A percentile compares a stretch with the other conserved stretches of the same genome.
Conservation (phyloP, 192 early-diverging fungal genomes). For the Coemansia sp. region DNA sequence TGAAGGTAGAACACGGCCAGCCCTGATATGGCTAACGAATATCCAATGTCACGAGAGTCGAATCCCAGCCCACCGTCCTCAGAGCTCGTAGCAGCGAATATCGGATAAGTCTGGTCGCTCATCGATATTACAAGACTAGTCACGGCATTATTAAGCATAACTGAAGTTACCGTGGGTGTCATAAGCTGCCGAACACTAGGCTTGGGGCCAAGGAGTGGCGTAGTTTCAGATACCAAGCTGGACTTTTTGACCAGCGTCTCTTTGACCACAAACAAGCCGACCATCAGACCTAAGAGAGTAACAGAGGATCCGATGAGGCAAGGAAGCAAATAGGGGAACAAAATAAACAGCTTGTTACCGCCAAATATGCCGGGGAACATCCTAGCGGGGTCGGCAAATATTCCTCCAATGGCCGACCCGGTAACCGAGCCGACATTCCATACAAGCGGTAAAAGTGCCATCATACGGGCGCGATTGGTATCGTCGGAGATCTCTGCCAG, state of each 20-base stretch:
- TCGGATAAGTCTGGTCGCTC: conserved; percentile 37
- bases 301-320: conserved; percentile 68
- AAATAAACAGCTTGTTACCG: conserved; percentile 56
- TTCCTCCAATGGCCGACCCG: conserved; percentile 81
- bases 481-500: conserved; percentile 82
- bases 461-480: conserved; percentile 75
- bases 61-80: conserved; percentile 4
- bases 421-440: conserved; percentile 66
- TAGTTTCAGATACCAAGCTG: not conserved
- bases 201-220: conserved; percentile 6
- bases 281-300: conserved; percentile 48
- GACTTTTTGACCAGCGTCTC: conserved; percentile 52
- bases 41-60: conserved; percentile 51
- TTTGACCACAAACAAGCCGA: conserved; percentile 64
- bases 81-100: conserved; percentile 23
- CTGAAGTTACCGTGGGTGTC: conserved; percentile 10
- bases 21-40: conserved; percentile 47
- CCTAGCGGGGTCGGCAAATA: conserved; percentile 61
- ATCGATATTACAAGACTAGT: conserved; percentile 21
- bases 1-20: conserved; percentile 52
- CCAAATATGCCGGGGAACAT: conserved; percentile 67
- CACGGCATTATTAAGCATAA: conserved; percentile 16
- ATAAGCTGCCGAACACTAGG: conserved; percentile 1
- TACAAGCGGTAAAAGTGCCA: conserved; percentile 71
- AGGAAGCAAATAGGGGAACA: conserved; percentile 83